phyloP scores from a whole-genome alignment of 805 yeast genomes.

The Barnettozyma pratensis region DNA sequence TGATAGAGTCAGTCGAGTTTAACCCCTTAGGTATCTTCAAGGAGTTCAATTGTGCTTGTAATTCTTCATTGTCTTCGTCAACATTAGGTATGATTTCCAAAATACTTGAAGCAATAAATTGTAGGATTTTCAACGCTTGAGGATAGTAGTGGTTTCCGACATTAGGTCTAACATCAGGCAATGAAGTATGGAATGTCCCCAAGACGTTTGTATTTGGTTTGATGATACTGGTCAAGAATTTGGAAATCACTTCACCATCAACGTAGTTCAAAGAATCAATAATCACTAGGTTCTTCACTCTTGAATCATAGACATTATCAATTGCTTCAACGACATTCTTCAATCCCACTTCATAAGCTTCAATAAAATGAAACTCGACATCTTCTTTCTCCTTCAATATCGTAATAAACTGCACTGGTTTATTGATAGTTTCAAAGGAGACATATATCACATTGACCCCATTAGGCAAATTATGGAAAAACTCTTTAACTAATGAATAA shows the following conservation, averaged over 20 bases:
- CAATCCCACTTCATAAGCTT: conserved; percentile 31
- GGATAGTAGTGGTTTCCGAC: conserved; percentile 41
- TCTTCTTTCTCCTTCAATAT: conserved; percentile 24
- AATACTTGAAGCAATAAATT: conserved; percentile 71
- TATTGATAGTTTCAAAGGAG: conserved; percentile 60
- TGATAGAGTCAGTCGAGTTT: conserved; percentile 40
- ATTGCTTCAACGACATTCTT: conserved; percentile 24
- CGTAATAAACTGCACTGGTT: conserved; percentile 37
- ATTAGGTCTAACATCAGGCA: conserved; percentile 29
- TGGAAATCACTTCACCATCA: conserved; percentile 38
- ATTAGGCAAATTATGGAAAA: conserved; percentile 36
- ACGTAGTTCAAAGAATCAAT: conserved; percentile 69
- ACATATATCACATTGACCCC: conserved; percentile 43
- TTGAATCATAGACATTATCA: conserved; percentile 8
- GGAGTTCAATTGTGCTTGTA: conserved; percentile 33
- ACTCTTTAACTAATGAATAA: conserved; percentile 48
- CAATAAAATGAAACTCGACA: conserved; percentile 33
- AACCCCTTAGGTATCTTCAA: conserved; percentile 47
- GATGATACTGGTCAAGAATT: conserved; percentile 44
- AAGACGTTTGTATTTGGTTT: conserved; percentile 41
- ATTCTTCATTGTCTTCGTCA: conserved; percentile 38
- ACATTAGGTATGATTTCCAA: conserved; percentile 51
- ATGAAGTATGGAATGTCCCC: conserved; percentile 43
- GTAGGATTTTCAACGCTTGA: conserved; percentile 41
- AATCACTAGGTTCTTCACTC: conserved; percentile 40